Evolutionary conservation across 2,329 filamentous ascomycete genomes (phyloP).

Genomic region (Cladobotryum mycophilum): DNA sequence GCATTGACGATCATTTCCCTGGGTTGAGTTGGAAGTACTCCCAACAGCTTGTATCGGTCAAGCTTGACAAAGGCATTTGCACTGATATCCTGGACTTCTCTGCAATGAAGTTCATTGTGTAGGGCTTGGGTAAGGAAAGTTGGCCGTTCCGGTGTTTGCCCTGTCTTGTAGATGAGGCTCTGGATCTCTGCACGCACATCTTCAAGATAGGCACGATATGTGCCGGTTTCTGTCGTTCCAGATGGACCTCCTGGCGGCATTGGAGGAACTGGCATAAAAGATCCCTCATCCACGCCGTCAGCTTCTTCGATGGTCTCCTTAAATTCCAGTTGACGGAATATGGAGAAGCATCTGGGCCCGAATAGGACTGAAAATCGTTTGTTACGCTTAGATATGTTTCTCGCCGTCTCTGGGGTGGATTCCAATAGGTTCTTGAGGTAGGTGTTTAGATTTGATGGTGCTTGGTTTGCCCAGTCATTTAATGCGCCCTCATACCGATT

Average conservation of each 20-base stretch:
- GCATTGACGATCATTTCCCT: slow-evolving; percentile 32
- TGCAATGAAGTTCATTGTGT: slow-evolving; percentile 26
- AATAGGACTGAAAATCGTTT: slow-evolving; percentile 51
- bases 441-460: slow-evolving; percentile 40
- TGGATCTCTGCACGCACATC: slow-evolving; percentile 45
- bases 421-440: slow-evolving; percentile 47
- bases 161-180: slow-evolving; percentile 32
- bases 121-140: slow-evolving; percentile 26
- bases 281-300: slow-evolving; percentile 34
- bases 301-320: slow-evolving; percentile 32
- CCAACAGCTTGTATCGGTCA: slow-evolving; percentile 30
- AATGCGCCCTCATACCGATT: slow-evolving; percentile 40
- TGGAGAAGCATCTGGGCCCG: slow-evolving; percentile 40
- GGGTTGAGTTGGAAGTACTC: slow-evolving; percentile 30
- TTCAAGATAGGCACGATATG: slow-evolving; percentile 42
- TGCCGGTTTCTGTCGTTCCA: slow-evolving; percentile 32
- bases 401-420: slow-evolving; percentile 26
- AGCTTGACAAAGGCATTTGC: slow-evolving; percentile 25
- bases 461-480: slow-evolving; percentile 34
- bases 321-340: slow-evolving; percentile 47
- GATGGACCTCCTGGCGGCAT: slow-evolving; percentile 27
- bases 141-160: slow-evolving; percentile 24
- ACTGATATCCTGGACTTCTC: slow-evolving; percentile 23
- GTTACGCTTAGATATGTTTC: slow-evolving; percentile 50
- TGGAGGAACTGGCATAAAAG: slow-evolving; percentile 29